These are phyloP conservation scores for Neurospora sp. DNA, from an alignment of 2,329 filamentous ascomycete genomes.

Conservation along the genomic window DNA sequence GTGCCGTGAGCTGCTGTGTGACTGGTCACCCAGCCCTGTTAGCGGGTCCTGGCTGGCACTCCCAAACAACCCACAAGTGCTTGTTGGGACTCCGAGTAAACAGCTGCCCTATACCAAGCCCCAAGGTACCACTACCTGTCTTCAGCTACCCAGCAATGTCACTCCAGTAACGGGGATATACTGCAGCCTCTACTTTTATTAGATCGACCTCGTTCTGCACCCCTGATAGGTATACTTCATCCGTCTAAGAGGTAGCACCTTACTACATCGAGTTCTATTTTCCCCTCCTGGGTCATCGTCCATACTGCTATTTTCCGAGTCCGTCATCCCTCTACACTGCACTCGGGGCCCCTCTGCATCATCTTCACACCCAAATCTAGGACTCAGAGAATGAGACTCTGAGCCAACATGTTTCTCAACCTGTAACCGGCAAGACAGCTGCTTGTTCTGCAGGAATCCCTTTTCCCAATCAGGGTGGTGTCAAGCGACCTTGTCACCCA, in stretches of 20 bases:
- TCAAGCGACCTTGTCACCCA: constrained; percentile 11
- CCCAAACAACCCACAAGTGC: constrained; percentile 7
- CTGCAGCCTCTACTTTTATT: constrained; percentile 13
- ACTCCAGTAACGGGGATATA: constrained; percentile 1
- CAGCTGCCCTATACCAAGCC: constrained; percentile 12
- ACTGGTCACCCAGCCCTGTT: constrained; percentile 12
- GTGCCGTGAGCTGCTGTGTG: constrained; percentile 9
- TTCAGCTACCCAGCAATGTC: constrained; percentile 5
- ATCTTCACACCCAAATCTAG: not conserved
- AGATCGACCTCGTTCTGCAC: constrained; percentile 9
- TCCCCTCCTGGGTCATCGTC: constrained; percentile 8
- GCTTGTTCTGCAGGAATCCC: constrained; percentile 8
- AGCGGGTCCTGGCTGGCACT: constrained; percentile 6
- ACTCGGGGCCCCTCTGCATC: constrained; percentile 8
- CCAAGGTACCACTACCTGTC: constrained; percentile 8
- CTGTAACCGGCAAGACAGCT: constrained; percentile 8
- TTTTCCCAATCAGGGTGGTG: constrained; percentile 15
- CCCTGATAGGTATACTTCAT: constrained; percentile 8
- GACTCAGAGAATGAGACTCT: not conserved
- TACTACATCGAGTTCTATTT: constrained; percentile 17
- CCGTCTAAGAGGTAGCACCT: constrained; percentile 6
- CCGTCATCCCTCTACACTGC: constrained; percentile 4
- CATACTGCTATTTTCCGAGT: constrained; percentile 9
- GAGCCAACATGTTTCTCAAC: not conserved
- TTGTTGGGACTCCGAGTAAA: constrained; percentile 1